phyloP scores from a whole-genome alignment of 148 eudicot species.

The Vaccinium darrowii region DNA sequence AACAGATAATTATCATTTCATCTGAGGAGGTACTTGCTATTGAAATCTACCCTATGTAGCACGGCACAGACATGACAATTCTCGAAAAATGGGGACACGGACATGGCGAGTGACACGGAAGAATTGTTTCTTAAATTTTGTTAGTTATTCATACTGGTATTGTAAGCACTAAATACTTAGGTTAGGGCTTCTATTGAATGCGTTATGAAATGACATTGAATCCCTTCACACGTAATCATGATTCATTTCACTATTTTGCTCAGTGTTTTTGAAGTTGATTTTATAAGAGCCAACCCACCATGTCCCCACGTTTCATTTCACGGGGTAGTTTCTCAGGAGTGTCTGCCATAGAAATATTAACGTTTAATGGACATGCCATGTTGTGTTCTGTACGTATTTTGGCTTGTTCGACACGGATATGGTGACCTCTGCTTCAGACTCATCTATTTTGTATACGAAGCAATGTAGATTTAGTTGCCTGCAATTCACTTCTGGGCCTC shows the following conservation, averaged over 20 bases:
- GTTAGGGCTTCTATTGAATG: not conserved
- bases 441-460: not conserved
- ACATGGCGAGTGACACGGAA: not conserved
- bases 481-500: not conserved
- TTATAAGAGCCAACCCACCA: not conserved
- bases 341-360: not conserved
- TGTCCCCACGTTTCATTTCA: not conserved
- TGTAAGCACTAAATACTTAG: not conserved
- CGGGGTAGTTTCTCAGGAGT: not conserved
- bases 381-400: not conserved
- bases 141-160: not conserved
- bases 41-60: not conserved
- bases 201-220: not conserved
- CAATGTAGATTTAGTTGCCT: not conserved
- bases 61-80: not conserved
- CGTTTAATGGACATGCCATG: not conserved
- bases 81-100: not conserved
- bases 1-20: constrained; percentile 62
- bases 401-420: not conserved
- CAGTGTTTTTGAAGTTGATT: not conserved
- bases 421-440: not conserved
- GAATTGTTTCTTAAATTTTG: not conserved
- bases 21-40: constrained; percentile 75
- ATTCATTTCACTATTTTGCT: not conserved
- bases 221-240: not conserved